Conservation (phyloP, 192 early-diverging fungal species). For the Rhizophagus prolifer region DNA sequence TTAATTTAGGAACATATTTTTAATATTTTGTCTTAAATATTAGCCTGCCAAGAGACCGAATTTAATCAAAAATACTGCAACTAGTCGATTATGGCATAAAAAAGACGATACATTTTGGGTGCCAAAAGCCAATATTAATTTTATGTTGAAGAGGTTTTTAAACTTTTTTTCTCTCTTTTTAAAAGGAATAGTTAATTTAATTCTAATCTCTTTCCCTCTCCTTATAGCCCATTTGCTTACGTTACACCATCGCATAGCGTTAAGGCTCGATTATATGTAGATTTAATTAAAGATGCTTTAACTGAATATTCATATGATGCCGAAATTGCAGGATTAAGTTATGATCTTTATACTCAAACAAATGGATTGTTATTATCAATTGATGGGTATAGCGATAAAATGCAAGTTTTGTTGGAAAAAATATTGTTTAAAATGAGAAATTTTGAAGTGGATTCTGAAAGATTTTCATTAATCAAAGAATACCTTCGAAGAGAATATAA, state of each 20-base stretch:
- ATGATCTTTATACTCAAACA: constrained; percentile 50
- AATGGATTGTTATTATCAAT: constrained; percentile 61
- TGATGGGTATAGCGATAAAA: constrained; percentile 84
- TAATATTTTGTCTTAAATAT: not conserved
- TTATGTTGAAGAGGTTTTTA: constrained; percentile 43
- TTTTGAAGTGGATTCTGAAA: constrained; percentile 51
- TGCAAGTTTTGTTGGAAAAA: constrained; percentile 61
- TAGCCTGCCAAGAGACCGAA: constrained; percentile 40
- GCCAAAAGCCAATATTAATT: constrained; percentile 76
- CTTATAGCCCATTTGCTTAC: constrained; percentile 1
- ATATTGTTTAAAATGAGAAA: constrained; percentile 63
- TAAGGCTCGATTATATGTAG: constrained; percentile 33
- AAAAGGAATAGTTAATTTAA: not conserved
- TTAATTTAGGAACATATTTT: not conserved
- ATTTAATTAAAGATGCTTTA: constrained; percentile 41
- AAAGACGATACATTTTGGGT: constrained; percentile 91
- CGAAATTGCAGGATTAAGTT: constrained; percentile 56
- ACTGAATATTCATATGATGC: constrained; percentile 48
- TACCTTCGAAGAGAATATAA: constrained; percentile 59
- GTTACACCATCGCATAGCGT: constrained; percentile 6
- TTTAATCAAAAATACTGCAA: constrained; percentile 58
- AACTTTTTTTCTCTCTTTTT: not conserved
- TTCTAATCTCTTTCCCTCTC: not conserved
- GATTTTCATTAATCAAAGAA: constrained; percentile 75
- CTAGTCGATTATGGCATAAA: constrained; percentile 84